These are phyloP conservation scores for Tetradesmus obliquus DNA, from an alignment of 139 green algal genomes.

Conservation along the genomic window DNA sequence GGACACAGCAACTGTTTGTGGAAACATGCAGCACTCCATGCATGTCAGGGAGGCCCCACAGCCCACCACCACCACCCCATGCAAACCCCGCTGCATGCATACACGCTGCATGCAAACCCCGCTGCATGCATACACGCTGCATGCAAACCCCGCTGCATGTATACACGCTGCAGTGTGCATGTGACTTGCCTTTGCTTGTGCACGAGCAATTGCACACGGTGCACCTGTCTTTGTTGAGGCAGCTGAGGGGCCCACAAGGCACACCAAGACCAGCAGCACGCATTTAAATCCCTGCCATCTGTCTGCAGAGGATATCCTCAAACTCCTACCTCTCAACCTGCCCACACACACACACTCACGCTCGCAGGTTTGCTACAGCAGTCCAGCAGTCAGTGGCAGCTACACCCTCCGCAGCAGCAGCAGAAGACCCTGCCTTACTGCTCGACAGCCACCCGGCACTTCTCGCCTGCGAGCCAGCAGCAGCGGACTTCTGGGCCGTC, in stretches of 20 bases:
- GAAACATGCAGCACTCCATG: no score
- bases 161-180: no score
- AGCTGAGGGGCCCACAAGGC: neutral
- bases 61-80: no score
- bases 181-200: no score
- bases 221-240: neutral
- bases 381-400: constrained; percentile 5
- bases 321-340: neutral
- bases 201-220: no score
- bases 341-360: neutral
- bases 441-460: neutral
- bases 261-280: neutral
- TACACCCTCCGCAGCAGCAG: neutral
- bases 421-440: neutral
- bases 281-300: neutral
- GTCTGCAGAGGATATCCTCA: neutral
- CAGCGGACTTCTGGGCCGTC: constrained; percentile 5
- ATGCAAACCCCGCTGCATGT: no score
- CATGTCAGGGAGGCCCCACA: no score
- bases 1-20: no score
- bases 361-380: constrained; percentile 7
- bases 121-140: no score
- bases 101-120: no score
- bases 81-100: no score
- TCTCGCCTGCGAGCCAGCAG: neutral